Conservation (phyloP, 192 early-diverging fungal genomes). For the Kappamyces sp. region DNA sequence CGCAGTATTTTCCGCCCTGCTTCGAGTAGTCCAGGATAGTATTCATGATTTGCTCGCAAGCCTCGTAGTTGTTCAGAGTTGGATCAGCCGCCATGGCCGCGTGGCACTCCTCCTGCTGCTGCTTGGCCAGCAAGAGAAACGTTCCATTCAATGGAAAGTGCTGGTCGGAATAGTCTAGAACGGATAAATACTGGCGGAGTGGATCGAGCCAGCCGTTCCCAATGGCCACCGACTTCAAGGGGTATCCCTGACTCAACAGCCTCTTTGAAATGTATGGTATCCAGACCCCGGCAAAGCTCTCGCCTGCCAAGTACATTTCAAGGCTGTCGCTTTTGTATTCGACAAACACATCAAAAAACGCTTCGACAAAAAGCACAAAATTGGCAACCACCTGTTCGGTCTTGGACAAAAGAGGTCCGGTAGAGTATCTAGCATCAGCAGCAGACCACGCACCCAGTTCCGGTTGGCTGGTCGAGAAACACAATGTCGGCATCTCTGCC, state of each 20-base stretch:
- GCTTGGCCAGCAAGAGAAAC: conserved; percentile 15
- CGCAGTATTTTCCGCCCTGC: conserved; percentile 37
- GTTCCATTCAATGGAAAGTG: conserved; percentile 30
- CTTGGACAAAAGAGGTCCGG: conserved; percentile 2
- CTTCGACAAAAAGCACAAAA: conserved; percentile 49
- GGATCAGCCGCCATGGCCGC: conserved; percentile 10
- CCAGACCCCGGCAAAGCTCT: conserved; percentile 69
- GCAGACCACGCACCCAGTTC: too few species aligned
- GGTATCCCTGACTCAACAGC: conserved; percentile 30
- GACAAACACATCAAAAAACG: conserved; percentile 54
- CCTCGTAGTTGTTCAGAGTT: conserved; percentile 21
- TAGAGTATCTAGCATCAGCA: too few species aligned
- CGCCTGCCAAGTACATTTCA: conserved; percentile 65
- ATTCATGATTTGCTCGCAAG: conserved; percentile 42
- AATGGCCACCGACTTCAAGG: conserved; percentile 49
- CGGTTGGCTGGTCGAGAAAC: conserved; percentile 64
- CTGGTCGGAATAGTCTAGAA: conserved; percentile 34
- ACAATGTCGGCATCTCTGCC: conserved; percentile 16
- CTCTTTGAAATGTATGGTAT: conserved; percentile 62
- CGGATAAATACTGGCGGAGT: conserved; percentile 13
- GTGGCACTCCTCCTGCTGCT: conserved; percentile 21
- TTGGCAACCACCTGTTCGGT: conserved; percentile 24
- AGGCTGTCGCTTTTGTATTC: conserved; percentile 22
- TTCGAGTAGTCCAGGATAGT: conserved; percentile 19
- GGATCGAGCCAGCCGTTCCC: conserved; percentile 81